Percentiles rank a stretch among this genome's conserved stretches.
Conservation (phyloP, 1,139 yeast species). For the Chernovozyma sophiae-reginae region DNA sequence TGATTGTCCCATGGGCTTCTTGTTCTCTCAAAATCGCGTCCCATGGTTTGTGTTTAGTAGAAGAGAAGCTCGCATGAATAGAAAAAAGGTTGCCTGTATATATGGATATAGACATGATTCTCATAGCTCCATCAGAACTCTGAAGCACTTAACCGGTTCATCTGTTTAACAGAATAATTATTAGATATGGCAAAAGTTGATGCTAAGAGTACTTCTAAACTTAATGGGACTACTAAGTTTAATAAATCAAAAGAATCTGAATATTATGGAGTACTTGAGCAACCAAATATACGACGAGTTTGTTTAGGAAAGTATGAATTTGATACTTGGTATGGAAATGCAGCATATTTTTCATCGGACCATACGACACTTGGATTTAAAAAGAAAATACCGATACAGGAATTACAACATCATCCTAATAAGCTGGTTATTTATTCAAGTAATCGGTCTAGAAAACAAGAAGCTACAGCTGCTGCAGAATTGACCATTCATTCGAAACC, state of each 20-base stretch:
- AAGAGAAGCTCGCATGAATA: too few species aligned
- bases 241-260: conserved; percentile 3
- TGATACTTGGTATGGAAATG: conserved; percentile 82
- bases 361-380: conserved; percentile 25
- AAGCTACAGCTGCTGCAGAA: not conserved
- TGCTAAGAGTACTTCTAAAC: not conserved
- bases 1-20: too few species aligned
- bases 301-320: conserved; percentile 63
- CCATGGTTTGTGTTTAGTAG: too few species aligned
- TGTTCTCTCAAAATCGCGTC: too few species aligned
- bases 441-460: not conserved
- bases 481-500: not conserved
- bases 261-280: conserved; percentile 56
- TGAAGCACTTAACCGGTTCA: too few species aligned
- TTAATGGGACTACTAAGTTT: not conserved
- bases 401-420: not conserved
- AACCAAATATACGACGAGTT: conserved; percentile 61
- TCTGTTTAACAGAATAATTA: too few species aligned
- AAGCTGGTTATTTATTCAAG: too few species aligned
- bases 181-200: not conserved
- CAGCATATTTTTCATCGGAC: conserved; percentile 57
- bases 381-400: not conserved
- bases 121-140: too few species aligned
- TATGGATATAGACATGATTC: too few species aligned
- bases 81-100: too few species aligned